Percentiles rank a stretch among this genome's conserved stretches.
Evolutionary conservation across 1,284 basidiomycete species (phyloP).

Genomic region (Trametes pubescens): DNA sequence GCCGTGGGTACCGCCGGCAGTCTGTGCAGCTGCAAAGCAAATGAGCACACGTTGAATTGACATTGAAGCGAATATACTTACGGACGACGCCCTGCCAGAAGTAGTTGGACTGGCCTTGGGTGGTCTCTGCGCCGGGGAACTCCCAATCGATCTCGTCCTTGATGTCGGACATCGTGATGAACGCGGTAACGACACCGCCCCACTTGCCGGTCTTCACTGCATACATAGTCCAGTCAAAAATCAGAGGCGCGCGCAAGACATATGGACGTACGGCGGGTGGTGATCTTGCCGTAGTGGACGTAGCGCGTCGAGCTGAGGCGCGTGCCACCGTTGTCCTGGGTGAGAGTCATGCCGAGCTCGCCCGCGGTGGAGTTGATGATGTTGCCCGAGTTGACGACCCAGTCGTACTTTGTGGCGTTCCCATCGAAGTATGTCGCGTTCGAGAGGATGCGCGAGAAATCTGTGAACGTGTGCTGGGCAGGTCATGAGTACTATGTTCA

Average conservation of each 20-base stretch:
- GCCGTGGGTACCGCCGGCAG: conserved; percentile 54
- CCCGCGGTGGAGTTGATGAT: conserved; percentile 70
- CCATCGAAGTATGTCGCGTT: conserved; percentile 76
- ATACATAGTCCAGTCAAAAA: background rate
- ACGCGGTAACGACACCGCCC: conserved; percentile 82
- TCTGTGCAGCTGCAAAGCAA: conserved; percentile 47
- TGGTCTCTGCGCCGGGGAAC: conserved; percentile 69
- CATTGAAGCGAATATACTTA: conserved; percentile 47
- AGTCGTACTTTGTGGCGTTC: conserved; percentile 77
- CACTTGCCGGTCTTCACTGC: conserved; percentile 75
- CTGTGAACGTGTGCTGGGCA: conserved; percentile 65
- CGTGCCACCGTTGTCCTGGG: conserved; percentile 75
- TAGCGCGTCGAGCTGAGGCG: conserved; percentile 82
- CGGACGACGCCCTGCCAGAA: conserved; percentile 83
- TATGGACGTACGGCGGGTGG: conserved; percentile 62
- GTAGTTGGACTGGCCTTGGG: conserved; percentile 77
- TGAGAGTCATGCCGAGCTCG: conserved; percentile 71
- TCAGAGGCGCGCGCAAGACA: background rate
- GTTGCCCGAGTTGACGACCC: conserved; percentile 73
- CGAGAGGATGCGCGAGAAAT: conserved; percentile 71
- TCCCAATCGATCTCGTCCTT: conserved; percentile 93
- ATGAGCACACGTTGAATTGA: background rate
- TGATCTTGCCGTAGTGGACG: conserved; percentile 82
- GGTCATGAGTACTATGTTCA: background rate
- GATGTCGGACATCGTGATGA: conserved; percentile 86